Percentiles rank a stretch among this genome's conserved stretches.
Evolutionary conservation across 805 yeast species (phyloP).

Genomic region (Ogataea methanolica): DNA sequence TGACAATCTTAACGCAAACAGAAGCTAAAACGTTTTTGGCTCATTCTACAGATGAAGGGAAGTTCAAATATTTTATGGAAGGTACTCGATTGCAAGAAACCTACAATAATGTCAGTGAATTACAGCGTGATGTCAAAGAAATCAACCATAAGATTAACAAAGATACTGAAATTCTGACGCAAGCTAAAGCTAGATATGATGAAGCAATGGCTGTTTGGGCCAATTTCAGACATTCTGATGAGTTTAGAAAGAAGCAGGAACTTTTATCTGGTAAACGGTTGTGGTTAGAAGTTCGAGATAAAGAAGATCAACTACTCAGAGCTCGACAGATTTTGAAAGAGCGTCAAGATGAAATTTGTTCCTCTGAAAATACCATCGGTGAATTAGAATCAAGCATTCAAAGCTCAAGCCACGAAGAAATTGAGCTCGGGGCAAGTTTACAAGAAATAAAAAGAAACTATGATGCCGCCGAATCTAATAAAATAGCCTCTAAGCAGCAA

Average conservation of each 20-base stretch:
- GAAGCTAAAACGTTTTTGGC: conserved; percentile 88
- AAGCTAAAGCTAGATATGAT: conserved; percentile 35
- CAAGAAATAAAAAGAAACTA: no score
- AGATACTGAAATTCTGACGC: conserved; percentile 23
- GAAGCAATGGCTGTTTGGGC: conserved; percentile 38
- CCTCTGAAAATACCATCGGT: conserved; percentile 18
- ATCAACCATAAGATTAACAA: conserved; percentile 36
- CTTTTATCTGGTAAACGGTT: conserved; percentile 42
- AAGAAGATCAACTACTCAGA: conserved; percentile 18
- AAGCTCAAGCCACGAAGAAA: background rate
- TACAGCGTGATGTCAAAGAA: conserved; percentile 37
- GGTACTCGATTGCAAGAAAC: conserved; percentile 74
- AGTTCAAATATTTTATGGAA: conserved; percentile 72
- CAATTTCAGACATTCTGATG: conserved; percentile 37
- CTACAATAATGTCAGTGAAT: conserved; percentile 44
- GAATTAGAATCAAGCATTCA: background rate
- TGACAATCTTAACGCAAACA: conserved; percentile 91
- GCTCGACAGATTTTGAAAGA: conserved; percentile 17
- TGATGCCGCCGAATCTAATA: no score
- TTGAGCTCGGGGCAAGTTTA: background rate
- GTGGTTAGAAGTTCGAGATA: conserved; percentile 39
- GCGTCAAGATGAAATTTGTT: conserved; percentile 11
- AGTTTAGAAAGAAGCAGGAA: conserved; percentile 34
- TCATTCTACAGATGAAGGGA: conserved; percentile 63
- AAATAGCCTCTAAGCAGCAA: no score